Percentiles rank a stretch among this genome's conserved stretches.
phyloP scores from a whole-genome alignment of 345 rosid species.

The Aegle marmelos region DNA sequence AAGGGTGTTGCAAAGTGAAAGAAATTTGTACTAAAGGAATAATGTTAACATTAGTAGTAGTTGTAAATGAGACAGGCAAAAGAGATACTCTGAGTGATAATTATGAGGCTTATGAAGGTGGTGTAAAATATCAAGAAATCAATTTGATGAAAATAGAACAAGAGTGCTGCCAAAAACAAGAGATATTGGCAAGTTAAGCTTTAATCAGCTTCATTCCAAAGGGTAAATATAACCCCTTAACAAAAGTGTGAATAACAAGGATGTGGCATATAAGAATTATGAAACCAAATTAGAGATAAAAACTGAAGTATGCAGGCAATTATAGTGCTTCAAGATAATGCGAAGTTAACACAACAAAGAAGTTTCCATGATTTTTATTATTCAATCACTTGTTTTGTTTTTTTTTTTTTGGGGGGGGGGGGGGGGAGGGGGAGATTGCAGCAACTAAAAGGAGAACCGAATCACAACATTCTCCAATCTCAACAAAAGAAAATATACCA shows the following conservation, averaged over 20 bases:
- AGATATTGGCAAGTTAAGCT: slow-evolving; percentile 36
- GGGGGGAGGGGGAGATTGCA: too few relatives aligned
- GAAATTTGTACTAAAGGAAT: slow-evolving; percentile 31
- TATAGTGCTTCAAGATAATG: slow-evolving; percentile 20
- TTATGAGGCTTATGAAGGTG: slow-evolving; percentile 36
- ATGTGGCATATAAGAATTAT: slow-evolving; percentile 14
- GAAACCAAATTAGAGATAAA: slow-evolving; percentile 8
- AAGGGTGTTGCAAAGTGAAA: slow-evolving; percentile 39
- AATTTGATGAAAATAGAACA: slow-evolving; percentile 36
- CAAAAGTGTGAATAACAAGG: slow-evolving; percentile 9
- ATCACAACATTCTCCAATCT: slow-evolving; percentile 31
- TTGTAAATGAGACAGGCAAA: slow-evolving; percentile 40
- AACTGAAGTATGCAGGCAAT: slow-evolving; percentile 10
- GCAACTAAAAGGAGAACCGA: slow-evolving; percentile 23
- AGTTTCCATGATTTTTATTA: slow-evolving; percentile 13
- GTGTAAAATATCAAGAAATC: slow-evolving; percentile 42
- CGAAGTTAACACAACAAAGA: slow-evolving; percentile 9
- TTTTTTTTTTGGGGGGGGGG: too few relatives aligned
- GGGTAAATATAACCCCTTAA: slow-evolving; percentile 17
- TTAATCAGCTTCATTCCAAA: slow-evolving; percentile 26
- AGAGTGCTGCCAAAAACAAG: slow-evolving; percentile 28
- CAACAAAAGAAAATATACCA: slow-evolving; percentile 23
- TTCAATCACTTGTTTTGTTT: too few relatives aligned
- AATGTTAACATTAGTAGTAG: slow-evolving; percentile 33
- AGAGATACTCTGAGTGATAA: slow-evolving; percentile 37